These are phyloP conservation scores for Pascua guehoae DNA, from an alignment of 1,284 basidiomycete species.

Conservation along the genomic window DNA sequence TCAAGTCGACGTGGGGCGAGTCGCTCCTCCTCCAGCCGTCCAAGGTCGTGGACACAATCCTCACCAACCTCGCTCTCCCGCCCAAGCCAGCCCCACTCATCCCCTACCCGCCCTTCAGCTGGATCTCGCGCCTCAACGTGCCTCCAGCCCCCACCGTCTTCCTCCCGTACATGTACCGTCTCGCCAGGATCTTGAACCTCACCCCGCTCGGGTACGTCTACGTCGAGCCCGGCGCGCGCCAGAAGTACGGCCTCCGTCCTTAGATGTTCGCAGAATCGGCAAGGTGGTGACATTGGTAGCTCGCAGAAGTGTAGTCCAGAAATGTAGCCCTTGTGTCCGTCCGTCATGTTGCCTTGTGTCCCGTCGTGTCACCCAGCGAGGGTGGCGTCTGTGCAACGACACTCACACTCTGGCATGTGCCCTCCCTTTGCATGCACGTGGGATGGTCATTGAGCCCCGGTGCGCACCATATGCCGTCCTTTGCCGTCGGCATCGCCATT, in stretches of 20 bases:
- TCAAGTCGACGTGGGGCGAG: slow-evolving; percentile 35
- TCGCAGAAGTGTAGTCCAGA: no score
- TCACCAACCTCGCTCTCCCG: slow-evolving; percentile 39
- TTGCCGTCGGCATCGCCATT: no score
- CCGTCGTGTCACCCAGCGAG: no score
- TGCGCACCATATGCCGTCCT: no score
- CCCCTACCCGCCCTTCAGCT: slow-evolving; percentile 39
- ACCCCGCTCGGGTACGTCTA: slow-evolving; percentile 41
- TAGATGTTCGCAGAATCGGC: no score
- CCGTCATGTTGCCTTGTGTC: no score
- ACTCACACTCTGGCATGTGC: no score
- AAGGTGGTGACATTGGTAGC: no score
- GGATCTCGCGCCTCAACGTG: slow-evolving; percentile 25
- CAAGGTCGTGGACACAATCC: slow-evolving; percentile 38
- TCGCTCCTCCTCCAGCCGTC: slow-evolving; percentile 35
- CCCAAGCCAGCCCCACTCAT: slow-evolving; percentile 36
- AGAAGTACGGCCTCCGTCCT: slow-evolving; percentile 44
- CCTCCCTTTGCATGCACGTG: no score
- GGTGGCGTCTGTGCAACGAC: no score
- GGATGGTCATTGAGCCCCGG: no score
- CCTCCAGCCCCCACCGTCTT: slow-evolving; percentile 39
- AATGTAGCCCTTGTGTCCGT: no score
- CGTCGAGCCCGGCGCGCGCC: slow-evolving; percentile 44
- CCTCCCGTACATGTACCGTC: slow-evolving; percentile 42
- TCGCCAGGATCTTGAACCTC: slow-evolving; percentile 34